These are phyloP conservation scores for Leccinum aurantiacum DNA, from an alignment of 768 basidiomycete genomes.

Conservation along the genomic window DNA sequence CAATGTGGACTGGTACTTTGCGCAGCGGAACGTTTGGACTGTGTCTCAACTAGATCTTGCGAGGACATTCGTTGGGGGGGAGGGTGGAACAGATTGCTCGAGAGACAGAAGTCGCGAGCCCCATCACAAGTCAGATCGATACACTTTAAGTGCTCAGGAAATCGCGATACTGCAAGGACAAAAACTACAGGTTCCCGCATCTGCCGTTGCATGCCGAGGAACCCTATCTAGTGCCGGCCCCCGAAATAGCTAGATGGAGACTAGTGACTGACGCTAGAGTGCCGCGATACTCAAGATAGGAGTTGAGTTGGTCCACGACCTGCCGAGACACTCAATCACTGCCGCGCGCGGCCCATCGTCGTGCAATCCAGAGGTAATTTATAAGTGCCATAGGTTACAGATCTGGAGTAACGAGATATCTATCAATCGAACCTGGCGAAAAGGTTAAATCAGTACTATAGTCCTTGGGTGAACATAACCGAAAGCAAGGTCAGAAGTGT, in stretches of 20 bases:
- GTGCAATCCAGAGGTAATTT: not conserved
- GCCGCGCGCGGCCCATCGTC: not conserved
- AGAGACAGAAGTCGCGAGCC: not conserved
- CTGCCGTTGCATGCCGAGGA: constrained; percentile 16
- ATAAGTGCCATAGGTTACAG: not conserved
- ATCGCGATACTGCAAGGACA: constrained; percentile 6
- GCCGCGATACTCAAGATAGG: constrained; percentile 2
- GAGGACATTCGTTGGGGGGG: constrained; percentile 6
- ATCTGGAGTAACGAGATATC: not conserved
- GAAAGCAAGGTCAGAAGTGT: constrained; percentile 41
- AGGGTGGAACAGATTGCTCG: not conserved
- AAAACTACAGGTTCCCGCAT: constrained; percentile 1
- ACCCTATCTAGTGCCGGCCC: constrained; percentile 12
- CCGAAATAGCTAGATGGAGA: not conserved
- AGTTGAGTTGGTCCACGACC: not conserved
- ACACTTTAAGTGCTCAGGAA: constrained; percentile 18
- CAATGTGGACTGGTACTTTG: not conserved
- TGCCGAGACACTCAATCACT: not conserved
- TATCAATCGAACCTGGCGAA: not conserved
- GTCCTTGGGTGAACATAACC: not conserved
- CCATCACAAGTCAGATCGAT: constrained; percentile 3
- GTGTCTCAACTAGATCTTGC: not conserved
- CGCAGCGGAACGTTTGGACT: not conserved
- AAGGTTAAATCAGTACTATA: constrained; percentile 7
- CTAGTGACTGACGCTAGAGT: not conserved